These are phyloP conservation scores for Scutellaria barbata DNA, from an alignment of 257 asterid genomes.

Conservation along the genomic window DNA sequence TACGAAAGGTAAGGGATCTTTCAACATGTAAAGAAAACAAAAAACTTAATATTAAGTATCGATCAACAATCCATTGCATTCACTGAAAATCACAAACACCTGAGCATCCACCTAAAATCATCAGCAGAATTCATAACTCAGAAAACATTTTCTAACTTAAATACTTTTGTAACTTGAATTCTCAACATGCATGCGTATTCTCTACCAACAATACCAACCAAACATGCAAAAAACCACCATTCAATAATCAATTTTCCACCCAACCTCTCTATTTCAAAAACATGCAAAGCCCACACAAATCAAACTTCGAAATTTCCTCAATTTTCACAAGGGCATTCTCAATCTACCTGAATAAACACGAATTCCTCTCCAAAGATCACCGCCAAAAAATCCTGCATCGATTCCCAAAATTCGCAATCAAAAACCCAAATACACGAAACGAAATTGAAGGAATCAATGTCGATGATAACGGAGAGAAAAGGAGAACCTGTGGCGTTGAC, in stretches of 20 bases:
- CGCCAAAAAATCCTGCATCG: constrained; percentile 57
- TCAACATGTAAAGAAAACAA: neutral
- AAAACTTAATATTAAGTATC: neutral
- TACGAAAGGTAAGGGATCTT: neutral
- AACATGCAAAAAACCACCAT: neutral
- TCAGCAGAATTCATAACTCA: neutral
- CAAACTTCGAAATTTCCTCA: constrained; percentile 23
- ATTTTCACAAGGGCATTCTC: neutral
- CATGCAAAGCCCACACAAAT: constrained; percentile 11
- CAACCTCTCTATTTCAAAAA: neutral
- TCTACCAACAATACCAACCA: neutral
- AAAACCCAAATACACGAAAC: constrained; percentile 20
- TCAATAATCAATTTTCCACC: neutral
- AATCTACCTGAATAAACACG: constrained; percentile 52
- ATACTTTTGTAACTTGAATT: neutral
- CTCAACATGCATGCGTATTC: constrained; percentile 1
- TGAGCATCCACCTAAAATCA: neutral
- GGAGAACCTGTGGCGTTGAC: neutral
- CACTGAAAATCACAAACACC: neutral
- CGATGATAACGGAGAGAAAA: neutral
- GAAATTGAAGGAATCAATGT: neutral
- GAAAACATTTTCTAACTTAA: neutral
- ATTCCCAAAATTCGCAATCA: constrained; percentile 25
- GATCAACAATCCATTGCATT: neutral
- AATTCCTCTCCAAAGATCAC: constrained; percentile 40